Evolutionary conservation across 208 protist species (phyloP), one percentile per base, ranked within the genome.

Genomic region (Crithidia expoeki): DNA sequence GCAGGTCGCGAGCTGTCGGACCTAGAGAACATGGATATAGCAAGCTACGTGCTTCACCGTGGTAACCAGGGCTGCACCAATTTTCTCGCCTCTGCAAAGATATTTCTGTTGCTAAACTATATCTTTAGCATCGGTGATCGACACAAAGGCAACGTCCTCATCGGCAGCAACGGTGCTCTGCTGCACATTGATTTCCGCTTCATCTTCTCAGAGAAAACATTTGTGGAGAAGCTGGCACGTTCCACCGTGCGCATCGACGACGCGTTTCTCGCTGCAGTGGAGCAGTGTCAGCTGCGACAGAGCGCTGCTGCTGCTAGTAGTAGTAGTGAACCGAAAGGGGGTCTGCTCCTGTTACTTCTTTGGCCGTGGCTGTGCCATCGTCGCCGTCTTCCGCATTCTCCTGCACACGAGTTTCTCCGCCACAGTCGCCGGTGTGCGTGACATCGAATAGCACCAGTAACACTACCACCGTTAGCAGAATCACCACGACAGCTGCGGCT

Each of bases 101-200:
- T 93, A 44, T 95, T 95, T 68, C 74, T 95, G 51, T 62, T 95
- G 36, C 55, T 93, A 27, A 95, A 92, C 75, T 93, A 95, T 67
- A 84, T 95, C 19, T 93, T 95, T 77, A 84, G 80, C 55, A 91
- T 95, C 52, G 85, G 85, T 32, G 90, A 95, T 66, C 82, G 90
- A 16, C 90, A 95, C 77, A 83, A 83, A 52, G 87, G 84, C 55
- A 95, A 95, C 65, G 84, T 95, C 33, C 83, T 95, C 76, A 71
- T 95, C 34, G 84, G 83, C 73, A 79, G 77, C 23, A 78, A 76
- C 46, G 90, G 90, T 6, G 77, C 85, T 7, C 83, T 93, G 52
- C 86, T 95, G 36, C 90, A 95, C 72, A 93, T 95, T 49, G 90
- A 95, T 72, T 95, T 93, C 80, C 86, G 83, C 34, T 88, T 89